Evolutionary conservation across 2,329 filamentous ascomycete species (phyloP), one percentile per base, ranked within the genome.

Genomic region (Nothophaeocryptopus gaeumannii): DNA sequence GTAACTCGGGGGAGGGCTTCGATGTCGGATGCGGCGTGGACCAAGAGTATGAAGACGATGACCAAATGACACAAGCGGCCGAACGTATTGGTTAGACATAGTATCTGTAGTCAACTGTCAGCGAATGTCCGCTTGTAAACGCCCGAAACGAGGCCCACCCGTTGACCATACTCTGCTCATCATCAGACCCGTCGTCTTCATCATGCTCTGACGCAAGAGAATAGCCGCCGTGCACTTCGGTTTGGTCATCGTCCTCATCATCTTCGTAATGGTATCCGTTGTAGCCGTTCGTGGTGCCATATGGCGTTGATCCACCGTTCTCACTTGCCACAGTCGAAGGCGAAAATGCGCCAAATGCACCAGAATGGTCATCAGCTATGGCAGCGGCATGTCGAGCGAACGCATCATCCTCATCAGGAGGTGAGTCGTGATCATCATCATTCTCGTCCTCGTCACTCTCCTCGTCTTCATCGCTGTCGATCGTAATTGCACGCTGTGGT

Each of bases 71-170:
- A 4, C 20, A 26, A 26, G 20, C 30, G 15, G n/a, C 13, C 30
- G 45, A 7, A 13, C 34, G 47, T 36, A 37, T 35, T 16, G 43
- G 34, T 59, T 43, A 55, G 37, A 38, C 43, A 39, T 47, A 54
- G 41, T 55, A 57, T 41, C 53, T 60, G 48, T 16, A 42, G 13
- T 33, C 5, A 20, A 7, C 13, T 1, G 39, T 59, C 47, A 60
- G 55, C 32, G 29, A n/a, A 39, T 41, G 33, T 29, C 31, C 29
- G 26, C 10, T 26, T 31, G 8, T 5, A 31, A 16, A 48, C 40
- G 37, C 46, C 50, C 42, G 44, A 45, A 38, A 45, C 47, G 43
- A 33, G 47, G 49, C 58, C 54, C 53, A 63, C 60, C 61, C 60
- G 53, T 50, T 53, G 20, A 49, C 41, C 58, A 50, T 59, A 60